These are phyloP conservation scores for Triglochin maritima DNA, from an alignment of 106 monocot genomes.

Conservation along the genomic window DNA sequence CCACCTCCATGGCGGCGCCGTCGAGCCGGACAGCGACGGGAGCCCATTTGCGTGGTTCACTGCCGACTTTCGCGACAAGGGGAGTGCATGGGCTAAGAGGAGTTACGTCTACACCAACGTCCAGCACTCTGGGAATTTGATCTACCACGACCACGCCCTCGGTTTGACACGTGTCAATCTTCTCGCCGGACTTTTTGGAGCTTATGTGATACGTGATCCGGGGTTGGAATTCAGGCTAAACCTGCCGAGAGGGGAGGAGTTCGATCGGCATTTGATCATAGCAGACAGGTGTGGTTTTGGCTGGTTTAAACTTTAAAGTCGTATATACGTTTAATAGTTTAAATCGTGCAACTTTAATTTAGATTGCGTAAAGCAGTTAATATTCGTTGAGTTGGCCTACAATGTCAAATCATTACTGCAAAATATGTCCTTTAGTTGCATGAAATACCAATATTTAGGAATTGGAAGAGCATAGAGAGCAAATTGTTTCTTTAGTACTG, in stretches of 20 bases:
- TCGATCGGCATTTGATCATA: constrained; percentile 7
- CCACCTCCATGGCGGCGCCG: constrained; percentile 14
- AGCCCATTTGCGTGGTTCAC: constrained; percentile 16
- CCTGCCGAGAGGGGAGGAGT: constrained; percentile 1
- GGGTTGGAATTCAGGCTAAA: background rate
- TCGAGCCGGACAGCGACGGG: constrained; percentile 5
- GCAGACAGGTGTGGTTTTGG: too few relatives aligned
- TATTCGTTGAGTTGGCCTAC: too few relatives aligned
- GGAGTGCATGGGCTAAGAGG: background rate
- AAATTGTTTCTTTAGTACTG: too few relatives aligned
- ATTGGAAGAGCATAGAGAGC: too few relatives aligned
- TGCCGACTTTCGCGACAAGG: constrained; percentile 1
- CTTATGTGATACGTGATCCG: constrained; percentile 8
- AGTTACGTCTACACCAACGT: constrained; percentile 12
- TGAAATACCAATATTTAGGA: too few relatives aligned
- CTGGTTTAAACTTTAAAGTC: too few relatives aligned
- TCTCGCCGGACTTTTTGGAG: constrained; percentile 12
- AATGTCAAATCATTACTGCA: too few relatives aligned
- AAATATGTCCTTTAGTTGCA: too few relatives aligned
- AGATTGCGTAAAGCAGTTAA: too few relatives aligned
- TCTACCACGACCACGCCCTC: constrained; percentile 16
- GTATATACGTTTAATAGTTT: too few relatives aligned
- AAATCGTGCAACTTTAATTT: too few relatives aligned
- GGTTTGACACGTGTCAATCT: constrained; percentile 10
- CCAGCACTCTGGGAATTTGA: constrained; percentile 9